Evolutionary conservation across 345 rosid genomes (phyloP), one percentile per base, ranked within the genome.

Genomic region (Arabidopsis suecica): DNA sequence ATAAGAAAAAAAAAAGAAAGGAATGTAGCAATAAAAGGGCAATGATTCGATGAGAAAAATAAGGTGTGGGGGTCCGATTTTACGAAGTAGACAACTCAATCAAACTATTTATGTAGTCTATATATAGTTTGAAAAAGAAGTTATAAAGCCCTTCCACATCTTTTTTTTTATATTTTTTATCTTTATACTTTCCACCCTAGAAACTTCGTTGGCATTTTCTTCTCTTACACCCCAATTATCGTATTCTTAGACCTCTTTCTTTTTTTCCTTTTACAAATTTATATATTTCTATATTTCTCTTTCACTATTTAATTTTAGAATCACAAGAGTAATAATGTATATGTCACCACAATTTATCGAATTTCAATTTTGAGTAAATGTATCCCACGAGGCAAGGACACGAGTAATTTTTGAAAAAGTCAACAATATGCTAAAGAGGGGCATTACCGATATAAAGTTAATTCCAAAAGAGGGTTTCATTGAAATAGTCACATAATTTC

Each of bases 141-240:
- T 37, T 37, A 37, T 45, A 56, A 37, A 28, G 30, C 61, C 61
- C 61, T 37, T 70, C 66, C 75, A 69, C 75, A 69, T 62, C 18
- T 76, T 61, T 38, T 76, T 54, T 8, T 8, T 61, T 51, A 25
- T 68, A 9, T 3, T 33, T 41, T n/a, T 61, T 7, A 7, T 69
- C 72, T 71, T 64, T 71, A 22, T 49, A 77, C 72, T 77, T 71
- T 77, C 68, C 76, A 71, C 55, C 62, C 72, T 77, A 71, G 49
- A 33, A 49, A 77, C 68, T 71, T 77, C 68, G 80, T 77, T 71
- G 80, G 72, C 72, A 59, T 71, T 77, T 77, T 71, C 80, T 77
- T 71, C 76, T 57, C 72, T 57, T 71, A 49, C 72, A 77, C 77
- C 72, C 77, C 48, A 77, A 71, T 71, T 20, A 77, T 77, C 68